Base-by-base conservation (phyloP, 306 rosid species). In the Vachellia collinsii region DNA sequence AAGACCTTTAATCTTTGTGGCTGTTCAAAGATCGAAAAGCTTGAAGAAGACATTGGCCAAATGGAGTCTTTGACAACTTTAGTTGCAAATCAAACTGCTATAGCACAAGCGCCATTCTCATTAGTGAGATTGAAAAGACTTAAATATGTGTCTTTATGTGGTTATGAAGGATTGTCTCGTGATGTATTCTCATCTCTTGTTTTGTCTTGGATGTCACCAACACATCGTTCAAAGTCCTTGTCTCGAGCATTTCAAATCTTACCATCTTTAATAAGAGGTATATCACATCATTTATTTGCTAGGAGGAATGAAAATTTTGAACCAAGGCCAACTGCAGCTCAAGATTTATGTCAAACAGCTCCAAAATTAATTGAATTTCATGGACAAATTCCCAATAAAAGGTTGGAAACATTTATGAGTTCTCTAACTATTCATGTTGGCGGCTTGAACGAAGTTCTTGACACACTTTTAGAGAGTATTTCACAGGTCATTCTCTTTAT, bases 131-230 rank as follows among this genome's bases (percentile, higher is more conserved):
- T 59, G 37, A 59, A 11, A 59, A 23, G 65, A 6, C 11, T 59
- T 59, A 59, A 22, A 23, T 11, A 23, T 59, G 65, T 59, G 65
- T 59, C 65, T 23, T 20, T 59, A 59, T 59, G 65, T 59, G 65
- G 65, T 20, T 59, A 59, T 59, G 65, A 59, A 59, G 65, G 65
- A 59, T 23, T 23, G 4, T 11, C 65, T 9, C 65, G 65, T 22
- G 65, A 59, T 59, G 37, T 59, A 59, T 59, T 59, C 11, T 37
- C 65, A 11, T 59, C 65, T 59, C 37, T 59, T 23, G 65, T 59
- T 59, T 23, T 59, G 65, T 59, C 65, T 22, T 59, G 65, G 65
- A 59, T 59, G 65, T 59, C 65, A 59, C 65, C 65, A 59, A 22
- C 65, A 22, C 36, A 59, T 23, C 65, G 37, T 23, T 59, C 65